Evolutionary conservation across 371 early-diverging fungal genomes (phyloP).

Genomic region (Rhizopus delemar): DNA sequence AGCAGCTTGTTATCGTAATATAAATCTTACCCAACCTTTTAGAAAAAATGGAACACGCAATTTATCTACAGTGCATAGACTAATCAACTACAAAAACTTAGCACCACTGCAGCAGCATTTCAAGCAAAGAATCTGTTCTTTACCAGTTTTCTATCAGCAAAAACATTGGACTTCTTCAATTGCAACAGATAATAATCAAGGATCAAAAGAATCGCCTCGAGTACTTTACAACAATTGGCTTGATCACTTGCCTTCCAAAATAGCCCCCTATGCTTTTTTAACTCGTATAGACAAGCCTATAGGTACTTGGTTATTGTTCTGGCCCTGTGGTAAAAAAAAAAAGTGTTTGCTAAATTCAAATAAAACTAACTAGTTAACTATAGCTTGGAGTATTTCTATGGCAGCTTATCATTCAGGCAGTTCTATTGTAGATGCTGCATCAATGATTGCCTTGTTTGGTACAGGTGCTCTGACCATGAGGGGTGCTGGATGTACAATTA

Average conservation of each 20-base stretch:
- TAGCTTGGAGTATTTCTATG: slow-evolving; percentile 84
- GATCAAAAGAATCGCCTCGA: slow-evolving; percentile 4
- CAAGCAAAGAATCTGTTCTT: background rate
- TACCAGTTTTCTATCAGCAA: slow-evolving; percentile 7
- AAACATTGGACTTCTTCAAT: slow-evolving; percentile 11
- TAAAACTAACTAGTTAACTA: too few species aligned
- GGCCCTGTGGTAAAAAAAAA: slow-evolving; percentile 75
- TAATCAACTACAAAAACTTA: background rate
- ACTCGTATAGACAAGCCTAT: slow-evolving; percentile 89
- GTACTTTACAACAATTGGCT: slow-evolving; percentile 42
- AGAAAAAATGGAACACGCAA: background rate
- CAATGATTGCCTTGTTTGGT: slow-evolving; percentile 82
- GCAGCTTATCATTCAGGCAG: slow-evolving; percentile 66
- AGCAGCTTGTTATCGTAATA: background rate
- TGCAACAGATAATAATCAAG: slow-evolving; percentile 6
- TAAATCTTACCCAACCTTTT: background rate
- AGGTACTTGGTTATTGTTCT: slow-evolving; percentile 88
- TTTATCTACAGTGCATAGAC: background rate
- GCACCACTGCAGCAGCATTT: background rate
- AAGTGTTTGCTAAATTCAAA: background rate
- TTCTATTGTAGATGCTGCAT: slow-evolving; percentile 52
- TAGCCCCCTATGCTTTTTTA: slow-evolving; percentile 75
- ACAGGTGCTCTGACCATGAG: slow-evolving; percentile 93
- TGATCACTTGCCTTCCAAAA: slow-evolving; percentile 41
- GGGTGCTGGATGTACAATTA: slow-evolving; percentile 96